These are phyloP conservation scores for Bacidia gigantensis DNA, from an alignment of 495 filamentous ascomycete species.

Conservation along the genomic window DNA sequence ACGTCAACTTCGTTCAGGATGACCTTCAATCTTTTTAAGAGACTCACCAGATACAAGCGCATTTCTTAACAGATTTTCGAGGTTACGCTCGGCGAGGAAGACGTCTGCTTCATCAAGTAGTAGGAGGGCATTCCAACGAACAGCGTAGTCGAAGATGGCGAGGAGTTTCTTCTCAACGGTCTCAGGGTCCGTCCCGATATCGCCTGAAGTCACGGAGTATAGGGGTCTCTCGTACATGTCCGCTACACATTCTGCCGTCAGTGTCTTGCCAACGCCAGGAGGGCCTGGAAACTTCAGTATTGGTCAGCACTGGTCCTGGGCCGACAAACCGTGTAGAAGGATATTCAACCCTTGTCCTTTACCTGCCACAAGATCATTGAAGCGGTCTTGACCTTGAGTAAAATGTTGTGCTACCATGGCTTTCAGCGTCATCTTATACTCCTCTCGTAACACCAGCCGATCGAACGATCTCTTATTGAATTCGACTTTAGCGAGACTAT, in stretches of 20 bases:
- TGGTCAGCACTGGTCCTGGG: slow-evolving; percentile 39
- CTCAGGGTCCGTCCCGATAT: slow-evolving; percentile 6
- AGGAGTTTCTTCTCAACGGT: slow-evolving; percentile 23
- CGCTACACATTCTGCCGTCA: slow-evolving; percentile 7
- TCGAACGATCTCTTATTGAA: no score
- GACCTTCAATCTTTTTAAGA: no score
- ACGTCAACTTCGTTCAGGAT: slow-evolving; percentile 11
- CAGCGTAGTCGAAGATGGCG: slow-evolving; percentile 23
- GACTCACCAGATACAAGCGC: slow-evolving; percentile 40
- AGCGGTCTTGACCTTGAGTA: background rate
- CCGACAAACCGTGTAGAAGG: slow-evolving; percentile 44
- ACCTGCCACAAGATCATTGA: slow-evolving; percentile 31
- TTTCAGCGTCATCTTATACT: background rate
- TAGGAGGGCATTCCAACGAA: slow-evolving; percentile 23
- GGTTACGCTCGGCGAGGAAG: slow-evolving; percentile 24
- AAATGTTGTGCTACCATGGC: background rate
- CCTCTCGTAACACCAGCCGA: no score
- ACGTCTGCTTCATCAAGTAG: slow-evolving; percentile 53
- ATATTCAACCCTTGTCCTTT: slow-evolving; percentile 50
- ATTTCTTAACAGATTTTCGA: slow-evolving; percentile 36
- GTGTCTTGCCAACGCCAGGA: background rate
- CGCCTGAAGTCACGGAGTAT: slow-evolving; percentile 4
- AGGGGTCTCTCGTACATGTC: slow-evolving; percentile 1
- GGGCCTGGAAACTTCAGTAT: slow-evolving; percentile 30
- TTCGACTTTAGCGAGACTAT: no score